A percentile compares a stretch with the other conserved stretches of the same genome.
These are phyloP conservation scores for Chernovozyma aurita DNA, from an alignment of 1,139 yeast species.

Conservation along the genomic window DNA sequence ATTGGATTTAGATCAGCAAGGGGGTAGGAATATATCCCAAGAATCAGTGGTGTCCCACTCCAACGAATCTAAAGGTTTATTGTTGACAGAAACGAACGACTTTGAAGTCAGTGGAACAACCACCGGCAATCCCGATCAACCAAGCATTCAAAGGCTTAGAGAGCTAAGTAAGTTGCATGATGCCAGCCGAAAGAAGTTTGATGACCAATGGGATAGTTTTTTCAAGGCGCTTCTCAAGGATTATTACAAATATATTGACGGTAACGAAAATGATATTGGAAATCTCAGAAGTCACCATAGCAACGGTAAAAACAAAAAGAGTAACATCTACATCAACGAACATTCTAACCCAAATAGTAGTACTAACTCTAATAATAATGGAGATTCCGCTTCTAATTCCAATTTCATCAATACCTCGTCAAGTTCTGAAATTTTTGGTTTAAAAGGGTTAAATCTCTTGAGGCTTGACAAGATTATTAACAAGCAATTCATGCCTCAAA, in stretches of 20 bases:
- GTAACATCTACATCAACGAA: constrained; percentile 5
- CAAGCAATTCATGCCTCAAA: constrained; percentile 1
- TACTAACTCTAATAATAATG: background rate
- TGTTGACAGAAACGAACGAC: constrained; percentile 7
- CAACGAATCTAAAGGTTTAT: background rate
- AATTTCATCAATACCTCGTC: constrained; percentile 7
- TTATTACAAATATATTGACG: constrained; percentile 15
- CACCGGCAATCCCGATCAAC: constrained; percentile 3
- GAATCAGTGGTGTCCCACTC: constrained; percentile 7
- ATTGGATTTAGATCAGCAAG: constrained; percentile 6
- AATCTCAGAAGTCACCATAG: no score
- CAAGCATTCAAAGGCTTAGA: constrained; percentile 19
- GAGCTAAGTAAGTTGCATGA: constrained; percentile 34
- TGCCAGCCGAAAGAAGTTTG: constrained; percentile 22
- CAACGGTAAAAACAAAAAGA: background rate
- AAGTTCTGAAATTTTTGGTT: constrained; percentile 32
- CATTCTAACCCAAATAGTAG: background rate
- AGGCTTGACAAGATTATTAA: constrained; percentile 11
- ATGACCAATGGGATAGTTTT: constrained; percentile 33
- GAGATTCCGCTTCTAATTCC: background rate
- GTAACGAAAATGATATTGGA: background rate
- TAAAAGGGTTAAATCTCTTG: constrained; percentile 28
- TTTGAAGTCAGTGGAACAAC: constrained; percentile 9
- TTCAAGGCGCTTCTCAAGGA: constrained; percentile 23
- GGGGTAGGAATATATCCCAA: background rate